Evolutionary conservation across 1,284 basidiomycete species (phyloP).

Genomic region (Sporisorium sorghi): DNA sequence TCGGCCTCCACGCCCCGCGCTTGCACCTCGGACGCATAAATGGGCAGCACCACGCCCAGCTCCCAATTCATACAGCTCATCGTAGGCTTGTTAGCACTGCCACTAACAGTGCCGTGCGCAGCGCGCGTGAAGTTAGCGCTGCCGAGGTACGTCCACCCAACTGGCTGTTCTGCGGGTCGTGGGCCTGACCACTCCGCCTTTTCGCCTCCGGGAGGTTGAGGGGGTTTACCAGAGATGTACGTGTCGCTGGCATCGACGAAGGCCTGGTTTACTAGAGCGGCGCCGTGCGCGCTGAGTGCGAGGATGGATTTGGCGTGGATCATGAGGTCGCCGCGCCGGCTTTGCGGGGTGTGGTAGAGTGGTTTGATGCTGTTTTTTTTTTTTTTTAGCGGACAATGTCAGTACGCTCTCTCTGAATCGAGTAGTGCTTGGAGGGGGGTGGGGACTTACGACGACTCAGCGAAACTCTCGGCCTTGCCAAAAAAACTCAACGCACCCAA

Average conservation of each 20-base stretch:
- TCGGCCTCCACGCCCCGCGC: slow-evolving; percentile 29
- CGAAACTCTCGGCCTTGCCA: slow-evolving; percentile 56
- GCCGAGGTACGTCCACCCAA: slow-evolving; percentile 65
- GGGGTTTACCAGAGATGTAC: slow-evolving; percentile 11
- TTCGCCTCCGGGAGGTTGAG: too few relatives aligned
- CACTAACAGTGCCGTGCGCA: slow-evolving; percentile 64
- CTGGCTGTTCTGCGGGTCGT: slow-evolving; percentile 8
- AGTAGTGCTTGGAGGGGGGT: background rate
- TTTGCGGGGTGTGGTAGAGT: slow-evolving; percentile 52
- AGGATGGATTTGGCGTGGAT: slow-evolving; percentile 67
- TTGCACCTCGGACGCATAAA: slow-evolving; percentile 45
- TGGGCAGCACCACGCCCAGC: slow-evolving; percentile 60
- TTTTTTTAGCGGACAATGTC: too few relatives aligned
- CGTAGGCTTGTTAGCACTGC: slow-evolving; percentile 32
- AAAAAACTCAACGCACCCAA: slow-evolving; percentile 63
- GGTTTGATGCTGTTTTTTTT: slow-evolving; percentile 38
- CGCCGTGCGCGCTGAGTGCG: slow-evolving; percentile 28
- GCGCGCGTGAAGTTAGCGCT: slow-evolving; percentile 66
- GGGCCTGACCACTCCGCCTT: slow-evolving; percentile 18
- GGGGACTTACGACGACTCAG: slow-evolving; percentile 26
- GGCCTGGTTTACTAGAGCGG: slow-evolving; percentile 18
- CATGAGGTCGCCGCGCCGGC: slow-evolving; percentile 59
- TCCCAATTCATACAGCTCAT: slow-evolving; percentile 62
- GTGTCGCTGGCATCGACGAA: slow-evolving; percentile 25
- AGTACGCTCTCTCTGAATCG: too few relatives aligned